Percentiles rank a stretch among this genome's conserved stretches.
phyloP scores from a whole-genome alignment of 2,329 filamentous ascomycete genomes.

The Rutstroemia sp. region DNA sequence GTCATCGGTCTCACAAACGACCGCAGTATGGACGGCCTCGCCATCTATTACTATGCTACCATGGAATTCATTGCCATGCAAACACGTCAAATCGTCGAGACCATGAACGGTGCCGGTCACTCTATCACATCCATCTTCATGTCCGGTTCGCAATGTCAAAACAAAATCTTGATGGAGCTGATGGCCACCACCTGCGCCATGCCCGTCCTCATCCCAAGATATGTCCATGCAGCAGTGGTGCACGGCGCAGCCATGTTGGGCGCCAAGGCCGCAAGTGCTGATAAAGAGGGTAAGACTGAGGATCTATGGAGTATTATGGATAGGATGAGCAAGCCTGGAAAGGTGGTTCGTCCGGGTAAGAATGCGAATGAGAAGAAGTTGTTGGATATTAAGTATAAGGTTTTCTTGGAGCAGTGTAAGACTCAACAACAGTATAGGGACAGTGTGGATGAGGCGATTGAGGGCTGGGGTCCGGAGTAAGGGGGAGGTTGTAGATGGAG shows the following conservation, averaged over 20 bases:
- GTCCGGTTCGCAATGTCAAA: constrained; percentile 97
- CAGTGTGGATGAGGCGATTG: constrained; percentile 60
- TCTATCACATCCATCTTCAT: constrained; percentile 92
- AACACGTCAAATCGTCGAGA: constrained; percentile 88
- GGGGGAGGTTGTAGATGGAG: neutral
- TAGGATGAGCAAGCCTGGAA: constrained; percentile 89
- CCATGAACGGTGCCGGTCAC: constrained; percentile 89
- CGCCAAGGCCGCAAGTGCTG: constrained; percentile 87
- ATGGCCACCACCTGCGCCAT: constrained; percentile 86
- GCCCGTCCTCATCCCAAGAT: constrained; percentile 88
- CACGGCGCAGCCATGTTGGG: constrained; percentile 98
- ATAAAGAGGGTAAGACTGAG: constrained; percentile 70
- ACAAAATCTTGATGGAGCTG: constrained; percentile 82
- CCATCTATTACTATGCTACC: constrained; percentile 87
- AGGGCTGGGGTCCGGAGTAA: constrained; percentile 32
- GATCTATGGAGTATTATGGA: constrained; percentile 96
- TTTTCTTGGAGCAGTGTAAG: constrained; percentile 90
- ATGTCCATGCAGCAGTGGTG: constrained; percentile 91
- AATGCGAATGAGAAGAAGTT: constrained; percentile 70
- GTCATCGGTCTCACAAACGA: constrained; percentile 83
- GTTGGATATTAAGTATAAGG: constrained; percentile 81
- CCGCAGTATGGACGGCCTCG: constrained; percentile 78
- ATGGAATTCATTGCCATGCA: constrained; percentile 98
- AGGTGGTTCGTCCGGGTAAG: constrained; percentile 67
- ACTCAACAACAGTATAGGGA: constrained; percentile 77